Base-by-base conservation (phyloP, 768 basidiomycete genomes). In the Rhodotorula graminis region DNA sequence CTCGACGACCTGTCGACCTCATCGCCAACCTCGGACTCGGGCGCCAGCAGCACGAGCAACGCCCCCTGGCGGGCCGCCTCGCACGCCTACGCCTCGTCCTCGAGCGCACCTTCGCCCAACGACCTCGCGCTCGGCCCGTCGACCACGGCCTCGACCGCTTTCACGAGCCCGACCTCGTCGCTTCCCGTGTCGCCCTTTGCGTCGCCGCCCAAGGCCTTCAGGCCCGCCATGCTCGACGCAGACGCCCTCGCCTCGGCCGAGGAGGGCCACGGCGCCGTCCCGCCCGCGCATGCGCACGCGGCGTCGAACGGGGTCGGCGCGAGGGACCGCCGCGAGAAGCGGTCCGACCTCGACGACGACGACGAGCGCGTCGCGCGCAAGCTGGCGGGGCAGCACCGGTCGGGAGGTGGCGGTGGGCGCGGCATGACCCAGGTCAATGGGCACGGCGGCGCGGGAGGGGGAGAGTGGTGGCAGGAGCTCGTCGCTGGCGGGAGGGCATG, bases 401-500 rank as follows among this genome's bases (percentile, higher is more conserved):
- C 25, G 50, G 23, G 11, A 8, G 50, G 11, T 11, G 21, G 27
- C 7, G 14, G 37, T 9, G 37, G 37, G 37, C 37, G 37, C 37
- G 37, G 37, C 37, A 5, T 9, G 50, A 25, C 21, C 3, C 37
- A 59, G 37, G 58, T 19, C 9, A 63, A 63, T 18, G 61, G 61
- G 1, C 21, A 9, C 11, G 40, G 50, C 15, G 18, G 9, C 6
- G 19, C 7, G 23, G 25, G 27, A 6, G 52, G n/a, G n/a, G n/a
- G 18, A 19, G 61, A 55, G 15, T 62, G 64, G 10, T 69, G 69
- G 69, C 37, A 59, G 7, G 49, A 50, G 12, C 50, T 69, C 8
- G 3, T 64, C 19, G 47, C 47, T 29, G 37, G 62, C 64, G 14
- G 69, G 33, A 7, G 63, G 40, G 37, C 42, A 8, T 69, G 69